A percentile compares a stretch with the other conserved stretches of the same genome.
phyloP scores from a whole-genome alignment of 129 eudicot genomes.

The Ambrosia trifida region DNA sequence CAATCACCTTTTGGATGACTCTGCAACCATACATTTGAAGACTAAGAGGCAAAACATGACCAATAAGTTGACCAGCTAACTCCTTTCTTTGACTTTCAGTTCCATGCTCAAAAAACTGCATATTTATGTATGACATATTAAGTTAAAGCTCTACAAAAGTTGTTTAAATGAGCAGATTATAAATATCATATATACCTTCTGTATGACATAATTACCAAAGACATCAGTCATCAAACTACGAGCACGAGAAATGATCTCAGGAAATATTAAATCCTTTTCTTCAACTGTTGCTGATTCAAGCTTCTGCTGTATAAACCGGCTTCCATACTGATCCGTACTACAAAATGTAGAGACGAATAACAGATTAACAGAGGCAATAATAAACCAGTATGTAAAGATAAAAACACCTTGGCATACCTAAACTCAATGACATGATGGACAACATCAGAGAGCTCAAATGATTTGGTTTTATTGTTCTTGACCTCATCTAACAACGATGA shows the following conservation, averaged over 20 bases:
- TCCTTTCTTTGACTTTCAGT: conserved; percentile 75
- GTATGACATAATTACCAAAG: conserved; percentile 95
- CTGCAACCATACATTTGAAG: conserved; percentile 97
- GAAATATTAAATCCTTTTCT: conserved; percentile 65
- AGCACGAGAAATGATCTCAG: conserved; percentile 69
- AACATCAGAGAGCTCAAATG: conserved; percentile 67
- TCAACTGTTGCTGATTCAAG: conserved; percentile 76
- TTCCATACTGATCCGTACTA: conserved; percentile 90
- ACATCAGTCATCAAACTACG: conserved; percentile 85
- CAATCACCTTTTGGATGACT: conserved; percentile 78
- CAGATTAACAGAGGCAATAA: conserved; percentile 8
- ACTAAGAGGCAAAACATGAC: conserved; percentile 87
- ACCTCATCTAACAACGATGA: conserved; percentile 54
- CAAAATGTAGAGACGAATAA: conserved; percentile 18
- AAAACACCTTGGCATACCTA: conserved; percentile 44
- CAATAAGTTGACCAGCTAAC: conserved; percentile 62
- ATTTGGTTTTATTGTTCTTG: conserved; percentile 61
- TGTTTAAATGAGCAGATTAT: conserved; percentile 9
- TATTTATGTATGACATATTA: conserved; percentile 6
- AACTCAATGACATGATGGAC: conserved; percentile 66
- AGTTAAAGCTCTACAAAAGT: conserved; percentile 1
- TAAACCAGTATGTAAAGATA: not conserved
- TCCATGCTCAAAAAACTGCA: conserved; percentile 95
- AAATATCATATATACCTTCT: conserved; percentile 47
- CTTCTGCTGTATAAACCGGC: conserved; percentile 96